A percentile compares a stretch with the other conserved stretches of the same genome.
These are phyloP conservation scores for Saxophila tyrrhenica DNA, from an alignment of 495 filamentous ascomycete genomes.

Conservation along the genomic window DNA sequence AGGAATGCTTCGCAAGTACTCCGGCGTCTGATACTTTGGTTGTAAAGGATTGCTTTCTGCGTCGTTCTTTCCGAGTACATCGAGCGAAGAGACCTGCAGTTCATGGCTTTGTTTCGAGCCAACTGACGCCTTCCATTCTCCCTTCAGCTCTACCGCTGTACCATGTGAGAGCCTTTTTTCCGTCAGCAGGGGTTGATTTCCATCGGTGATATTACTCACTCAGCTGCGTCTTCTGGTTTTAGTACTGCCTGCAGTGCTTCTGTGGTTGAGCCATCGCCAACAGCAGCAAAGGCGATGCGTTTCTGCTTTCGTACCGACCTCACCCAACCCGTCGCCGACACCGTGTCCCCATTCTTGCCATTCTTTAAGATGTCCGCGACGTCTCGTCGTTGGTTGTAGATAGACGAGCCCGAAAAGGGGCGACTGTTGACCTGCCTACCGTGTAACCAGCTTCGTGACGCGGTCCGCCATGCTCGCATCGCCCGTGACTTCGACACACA, in stretches of 20 bases:
- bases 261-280: slow-evolving; percentile 79
- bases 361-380: slow-evolving; percentile 12
- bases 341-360: slow-evolving; percentile 7
- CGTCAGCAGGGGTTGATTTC: not conserved
- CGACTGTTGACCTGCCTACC: not conserved
- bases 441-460: not conserved
- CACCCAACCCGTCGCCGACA: slow-evolving; percentile 64
- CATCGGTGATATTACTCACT: slow-evolving; percentile 26
- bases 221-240: slow-evolving; percentile 62
- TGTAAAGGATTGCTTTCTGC: slow-evolving; percentile 84
- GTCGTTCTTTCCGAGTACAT: slow-evolving; percentile 64
- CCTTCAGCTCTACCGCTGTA: slow-evolving; percentile 64
- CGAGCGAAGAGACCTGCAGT: slow-evolving; percentile 56
- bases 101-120: slow-evolving; percentile 67
- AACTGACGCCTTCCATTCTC: slow-evolving; percentile 65
- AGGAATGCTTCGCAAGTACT: slow-evolving; percentile 79
- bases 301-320: slow-evolving; percentile 83
- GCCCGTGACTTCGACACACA: not conserved
- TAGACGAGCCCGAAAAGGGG: slow-evolving; percentile 3
- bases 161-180: slow-evolving; percentile 60
- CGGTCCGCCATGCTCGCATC: slow-evolving; percentile 10
- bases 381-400: not conserved
- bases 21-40: slow-evolving; percentile 83
- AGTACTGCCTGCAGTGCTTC: slow-evolving; percentile 73
- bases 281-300: slow-evolving; percentile 63